Conservation (phyloP, 2,329 filamentous ascomycete genomes). For the Aureobasidium leucospermi region DNA sequence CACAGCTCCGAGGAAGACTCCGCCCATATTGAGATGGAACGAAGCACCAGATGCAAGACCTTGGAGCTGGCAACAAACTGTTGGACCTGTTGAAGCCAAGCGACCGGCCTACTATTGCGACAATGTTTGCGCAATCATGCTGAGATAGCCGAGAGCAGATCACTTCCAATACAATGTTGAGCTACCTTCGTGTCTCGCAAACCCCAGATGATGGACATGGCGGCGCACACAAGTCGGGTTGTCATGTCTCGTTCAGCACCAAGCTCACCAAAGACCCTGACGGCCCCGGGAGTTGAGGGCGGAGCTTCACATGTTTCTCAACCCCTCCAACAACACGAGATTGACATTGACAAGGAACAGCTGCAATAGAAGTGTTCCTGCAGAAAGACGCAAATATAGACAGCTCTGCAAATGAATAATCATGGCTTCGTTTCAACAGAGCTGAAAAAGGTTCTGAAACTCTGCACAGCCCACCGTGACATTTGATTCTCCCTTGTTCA, state of each 20-base stretch:
- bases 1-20: too few relatives aligned
- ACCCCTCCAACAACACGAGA: not conserved
- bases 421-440: not conserved
- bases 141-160: not conserved
- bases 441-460: not conserved
- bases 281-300: not conserved
- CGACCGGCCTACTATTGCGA: not conserved
- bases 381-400: not conserved
- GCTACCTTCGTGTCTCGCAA: not conserved
- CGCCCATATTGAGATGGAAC: too few relatives aligned
- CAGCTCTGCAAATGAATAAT: not conserved
- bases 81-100: not conserved
- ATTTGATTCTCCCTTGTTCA: not conserved
- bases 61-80: not conserved
- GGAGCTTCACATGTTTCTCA: constrained; percentile 6
- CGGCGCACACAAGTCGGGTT: not conserved
- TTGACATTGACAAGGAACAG: not conserved
- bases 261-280: not conserved
- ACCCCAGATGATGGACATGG: not conserved
- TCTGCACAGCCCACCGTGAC: constrained; percentile 8
- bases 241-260: not conserved
- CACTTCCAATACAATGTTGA: not conserved
- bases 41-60: too few relatives aligned
- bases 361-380: not conserved
- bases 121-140: not conserved